A percentile compares a stretch with the other conserved stretches of the same genome.
Conservation (phyloP, 1,284 basidiomycete genomes). For the Ustilago bromivora region DNA sequence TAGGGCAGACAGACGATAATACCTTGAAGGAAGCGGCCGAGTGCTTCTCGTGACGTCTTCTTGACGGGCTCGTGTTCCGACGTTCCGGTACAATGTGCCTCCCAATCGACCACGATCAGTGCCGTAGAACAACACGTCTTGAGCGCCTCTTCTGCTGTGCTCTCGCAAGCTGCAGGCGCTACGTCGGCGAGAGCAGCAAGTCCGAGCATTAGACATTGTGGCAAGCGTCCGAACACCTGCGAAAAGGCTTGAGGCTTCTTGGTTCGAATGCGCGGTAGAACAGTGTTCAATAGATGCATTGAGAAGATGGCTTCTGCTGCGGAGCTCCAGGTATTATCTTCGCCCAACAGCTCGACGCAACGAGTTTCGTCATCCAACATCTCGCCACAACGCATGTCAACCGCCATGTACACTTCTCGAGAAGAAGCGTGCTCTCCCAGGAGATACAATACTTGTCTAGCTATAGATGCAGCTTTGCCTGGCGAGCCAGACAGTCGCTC, state of each 20-base stretch:
- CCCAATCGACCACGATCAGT: slow-evolving; percentile 46
- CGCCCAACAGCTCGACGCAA: slow-evolving; percentile 8
- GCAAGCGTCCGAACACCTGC: slow-evolving; percentile 46
- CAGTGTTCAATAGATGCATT: slow-evolving; percentile 38
- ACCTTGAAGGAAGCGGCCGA: slow-evolving; percentile 35
- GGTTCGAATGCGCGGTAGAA: slow-evolving; percentile 59
- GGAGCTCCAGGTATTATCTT: slow-evolving; percentile 17
- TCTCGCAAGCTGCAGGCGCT: slow-evolving; percentile 7
- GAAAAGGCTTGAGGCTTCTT: slow-evolving; percentile 58
- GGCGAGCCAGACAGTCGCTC: slow-evolving; percentile 15
- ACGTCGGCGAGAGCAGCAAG: slow-evolving; percentile 13
- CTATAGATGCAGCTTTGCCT: slow-evolving; percentile 17
- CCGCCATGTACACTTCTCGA: slow-evolving; percentile 60
- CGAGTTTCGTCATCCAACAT: slow-evolving; percentile 23
- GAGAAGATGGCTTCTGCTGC: slow-evolving; percentile 35
- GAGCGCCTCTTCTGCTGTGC: slow-evolving; percentile 26
- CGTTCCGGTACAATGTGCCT: slow-evolving; percentile 25
- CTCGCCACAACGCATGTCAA: slow-evolving; percentile 54
- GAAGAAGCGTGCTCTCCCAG: slow-evolving; percentile 49
- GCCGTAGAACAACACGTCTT: slow-evolving; percentile 37
- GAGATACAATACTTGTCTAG: slow-evolving; percentile 36
- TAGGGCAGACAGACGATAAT: slow-evolving; percentile 42
- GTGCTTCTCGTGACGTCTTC: slow-evolving; percentile 38
- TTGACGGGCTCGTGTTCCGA: slow-evolving; percentile 24
- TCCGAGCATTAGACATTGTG: slow-evolving; percentile 42